Conservation (phyloP, 73 alveolate genomes). For the Blepharisma stoltei region DNA sequence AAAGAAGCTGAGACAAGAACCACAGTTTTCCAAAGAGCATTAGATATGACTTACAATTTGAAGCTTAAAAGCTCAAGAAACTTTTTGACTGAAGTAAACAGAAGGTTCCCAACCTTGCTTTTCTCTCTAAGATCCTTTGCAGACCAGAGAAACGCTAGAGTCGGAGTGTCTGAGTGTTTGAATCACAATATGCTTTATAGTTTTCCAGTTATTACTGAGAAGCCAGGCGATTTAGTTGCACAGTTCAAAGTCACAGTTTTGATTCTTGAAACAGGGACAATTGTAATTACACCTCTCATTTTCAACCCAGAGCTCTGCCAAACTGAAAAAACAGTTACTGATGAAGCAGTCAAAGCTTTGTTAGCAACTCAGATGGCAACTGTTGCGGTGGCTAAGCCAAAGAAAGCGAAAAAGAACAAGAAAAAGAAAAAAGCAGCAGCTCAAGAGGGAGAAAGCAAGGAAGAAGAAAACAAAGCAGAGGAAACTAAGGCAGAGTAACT, state of each 20-base stretch:
- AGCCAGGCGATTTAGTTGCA: slow-evolving; percentile 79
- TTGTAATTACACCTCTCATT: slow-evolving; percentile 61
- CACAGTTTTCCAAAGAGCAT: slow-evolving; percentile 94
- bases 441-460: slow-evolving; percentile 28
- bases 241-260: slow-evolving; percentile 87
- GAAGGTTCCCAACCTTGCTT: slow-evolving; percentile 90
- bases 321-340: slow-evolving; percentile 61
- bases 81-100: slow-evolving; percentile 86
- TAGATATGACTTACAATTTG: slow-evolving; percentile 71
- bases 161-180: slow-evolving; percentile 89
- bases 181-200: slow-evolving; percentile 80
- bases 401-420: slow-evolving; percentile 35
- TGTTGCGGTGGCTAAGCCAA: slow-evolving; percentile 46
- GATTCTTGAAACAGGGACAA: slow-evolving; percentile 68
- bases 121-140: slow-evolving; percentile 90
- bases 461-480: slow-evolving; percentile 46
- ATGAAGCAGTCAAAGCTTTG: slow-evolving; percentile 26
- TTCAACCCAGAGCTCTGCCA: slow-evolving; percentile 47
- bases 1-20: slow-evolving; percentile 83
- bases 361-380: slow-evolving; percentile 6
- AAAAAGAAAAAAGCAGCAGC: slow-evolving; percentile 42
- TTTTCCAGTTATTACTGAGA: slow-evolving; percentile 82
- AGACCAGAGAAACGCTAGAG: slow-evolving; percentile 79
- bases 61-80: slow-evolving; percentile 59
- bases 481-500: neutral